Evolutionary conservation across 2,329 filamentous ascomycete genomes (phyloP), one percentile per base, ranked within the genome.

Genomic region (Pseudopithomyces chartarum): DNA sequence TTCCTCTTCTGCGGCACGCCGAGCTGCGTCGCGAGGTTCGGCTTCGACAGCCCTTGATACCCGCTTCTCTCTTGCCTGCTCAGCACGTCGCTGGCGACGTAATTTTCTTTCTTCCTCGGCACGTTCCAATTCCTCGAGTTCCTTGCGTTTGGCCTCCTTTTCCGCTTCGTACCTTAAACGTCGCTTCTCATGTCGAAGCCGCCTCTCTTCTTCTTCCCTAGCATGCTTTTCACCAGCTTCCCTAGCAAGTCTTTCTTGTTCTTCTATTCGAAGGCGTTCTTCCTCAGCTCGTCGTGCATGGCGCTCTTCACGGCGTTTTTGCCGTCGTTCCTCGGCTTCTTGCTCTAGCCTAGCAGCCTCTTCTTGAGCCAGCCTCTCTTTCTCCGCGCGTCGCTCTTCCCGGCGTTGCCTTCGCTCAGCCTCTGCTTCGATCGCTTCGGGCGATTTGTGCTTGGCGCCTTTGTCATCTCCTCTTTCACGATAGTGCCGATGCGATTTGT

Each of bases 391-490:
- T 12, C 70, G 70, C 33, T 59, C 60, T 53, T 73, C 68, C 22
- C 62, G 69, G 7, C 71, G 72, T 54, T 62, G 68, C 10, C 59
- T 63, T 50, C 59, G 60, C 17, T 72, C 69, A 4, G 60, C 58
- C 6, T 72, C 70, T 26, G 65, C 67, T 17, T 73, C 70, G 8
- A 58, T 56, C 12, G 63, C 65, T 15, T 68, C 67, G 13, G 66
- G 26, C 6, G 65, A 52, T 0, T 65, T 71, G 12, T 69, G 70
- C 46, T 67, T 74, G 53, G 52, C 65, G 17, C 70, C 64, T 54
- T 62, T 72, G 7, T 73, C 67, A 1, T 69, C 70, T 12, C 61
- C 63, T 17, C 58, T 59, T 19, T 74, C 72, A 6, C 66, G 69
- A 49, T 50, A 34, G n/a, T 65, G 64, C 15, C 65, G 65, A 40